Evolutionary conservation across 768 basidiomycete species (phyloP).

Genomic region (Rhodotorula graminis): DNA sequence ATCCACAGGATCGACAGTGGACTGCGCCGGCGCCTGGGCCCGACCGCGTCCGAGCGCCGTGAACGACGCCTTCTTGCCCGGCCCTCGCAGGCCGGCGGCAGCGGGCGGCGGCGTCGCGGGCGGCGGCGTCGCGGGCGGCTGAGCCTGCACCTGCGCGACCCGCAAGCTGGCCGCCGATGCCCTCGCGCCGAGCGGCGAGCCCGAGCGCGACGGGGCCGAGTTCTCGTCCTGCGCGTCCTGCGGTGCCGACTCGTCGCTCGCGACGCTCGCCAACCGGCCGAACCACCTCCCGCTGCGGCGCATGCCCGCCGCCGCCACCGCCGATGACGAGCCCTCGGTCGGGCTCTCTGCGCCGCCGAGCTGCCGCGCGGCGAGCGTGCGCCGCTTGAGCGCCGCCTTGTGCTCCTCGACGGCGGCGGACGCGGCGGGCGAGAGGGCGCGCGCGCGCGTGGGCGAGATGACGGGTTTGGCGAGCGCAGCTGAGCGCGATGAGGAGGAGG

Average conservation of each 20-base stretch:
- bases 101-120: background rate
- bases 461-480: background rate
- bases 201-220: too few relatives aligned
- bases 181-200: background rate
- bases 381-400: conserved; percentile 5
- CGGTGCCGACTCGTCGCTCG: background rate
- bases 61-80: background rate
- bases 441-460: background rate
- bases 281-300: background rate
- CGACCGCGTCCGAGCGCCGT: background rate
- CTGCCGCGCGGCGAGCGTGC: background rate
- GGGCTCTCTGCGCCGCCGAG: background rate
- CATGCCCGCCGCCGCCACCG: too few relatives aligned
- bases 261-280: background rate
- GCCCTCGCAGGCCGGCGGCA: background rate
- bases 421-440: background rate
- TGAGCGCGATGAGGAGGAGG: background rate
- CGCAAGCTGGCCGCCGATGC: background rate
- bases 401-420: conserved; percentile 7
- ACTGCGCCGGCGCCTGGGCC: too few relatives aligned
- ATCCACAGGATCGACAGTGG: too few relatives aligned
- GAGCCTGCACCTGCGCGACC: background rate
- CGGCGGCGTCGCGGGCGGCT: too few relatives aligned
- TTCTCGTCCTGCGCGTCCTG: background rate
- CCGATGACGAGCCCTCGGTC: too few relatives aligned